Percentiles rank a stretch among this genome's conserved stretches.
Evolutionary conservation across 2,329 filamentous ascomycete species (phyloP).

Genomic region (Exserohilum turcica): DNA sequence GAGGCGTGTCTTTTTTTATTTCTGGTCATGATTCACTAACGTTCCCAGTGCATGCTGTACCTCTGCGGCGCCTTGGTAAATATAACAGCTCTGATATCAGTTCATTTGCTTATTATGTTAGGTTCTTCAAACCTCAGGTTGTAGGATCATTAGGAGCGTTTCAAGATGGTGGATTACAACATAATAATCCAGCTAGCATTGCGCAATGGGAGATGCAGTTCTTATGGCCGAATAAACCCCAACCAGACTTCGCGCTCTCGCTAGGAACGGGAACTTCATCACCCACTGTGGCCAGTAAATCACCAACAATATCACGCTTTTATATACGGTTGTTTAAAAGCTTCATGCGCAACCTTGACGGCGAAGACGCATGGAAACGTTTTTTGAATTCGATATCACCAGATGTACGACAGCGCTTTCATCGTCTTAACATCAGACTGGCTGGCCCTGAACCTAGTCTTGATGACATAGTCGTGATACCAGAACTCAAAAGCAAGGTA

Average conservation of each 20-base stretch:
- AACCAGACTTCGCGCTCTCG: not conserved
- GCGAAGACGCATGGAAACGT: not conserved
- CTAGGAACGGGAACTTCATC: not conserved
- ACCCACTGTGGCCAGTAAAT: not conserved
- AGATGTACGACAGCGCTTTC: not conserved
- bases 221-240: not conserved
- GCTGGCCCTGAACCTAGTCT: not conserved
- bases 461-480: not conserved
- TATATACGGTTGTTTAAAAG: not conserved
- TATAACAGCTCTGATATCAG: not conserved
- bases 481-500: not conserved
- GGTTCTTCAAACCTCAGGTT: slow-evolving; percentile 1
- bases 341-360: not conserved
- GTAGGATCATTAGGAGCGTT: not conserved
- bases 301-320: not conserved
- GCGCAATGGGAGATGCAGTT: not conserved
- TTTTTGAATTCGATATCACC: not conserved
- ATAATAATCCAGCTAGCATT: slow-evolving; percentile 3
- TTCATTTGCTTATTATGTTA: not conserved
- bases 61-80: not conserved
- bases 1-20: not conserved
- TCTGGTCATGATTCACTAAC: not conserved
- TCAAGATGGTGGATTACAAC: slow-evolving; percentile 1
- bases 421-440: not conserved
- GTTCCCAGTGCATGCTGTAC: not conserved